A percentile compares a stretch with the other conserved stretches of the same genome.
Evolutionary conservation across 495 filamentous ascomycete species (phyloP).

Genomic region (Lentithecium fluviatile): DNA sequence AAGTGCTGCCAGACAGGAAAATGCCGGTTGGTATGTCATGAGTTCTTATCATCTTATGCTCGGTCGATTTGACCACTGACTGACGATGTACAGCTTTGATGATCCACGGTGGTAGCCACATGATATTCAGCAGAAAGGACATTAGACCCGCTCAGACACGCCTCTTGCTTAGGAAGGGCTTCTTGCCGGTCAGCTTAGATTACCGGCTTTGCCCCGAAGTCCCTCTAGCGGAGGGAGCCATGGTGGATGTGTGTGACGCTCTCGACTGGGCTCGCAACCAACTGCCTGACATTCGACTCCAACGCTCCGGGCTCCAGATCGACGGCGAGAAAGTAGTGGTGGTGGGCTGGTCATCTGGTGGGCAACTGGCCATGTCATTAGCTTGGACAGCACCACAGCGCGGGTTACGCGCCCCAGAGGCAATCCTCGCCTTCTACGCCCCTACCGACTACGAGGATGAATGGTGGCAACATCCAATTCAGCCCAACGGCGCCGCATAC

Average conservation of each 20-base stretch:
- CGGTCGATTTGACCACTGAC: not conserved
- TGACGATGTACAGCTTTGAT: conserved; percentile 48
- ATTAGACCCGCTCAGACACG: conserved; percentile 47
- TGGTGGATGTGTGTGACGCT: conserved; percentile 52
- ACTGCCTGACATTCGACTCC: conserved; percentile 43
- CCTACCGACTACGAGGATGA: conserved; percentile 40
- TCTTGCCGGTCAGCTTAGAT: conserved; percentile 56
- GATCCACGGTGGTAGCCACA: conserved; percentile 58
- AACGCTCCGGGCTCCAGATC: conserved; percentile 37
- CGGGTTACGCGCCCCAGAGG: conserved; percentile 48
- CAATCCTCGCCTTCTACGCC: conserved; percentile 55
- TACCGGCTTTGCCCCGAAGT: conserved; percentile 58
- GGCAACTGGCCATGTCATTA: conserved; percentile 52
- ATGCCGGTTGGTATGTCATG: conserved; percentile 8
- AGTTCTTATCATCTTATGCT: too few relatives aligned
- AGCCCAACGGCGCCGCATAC: too few relatives aligned
- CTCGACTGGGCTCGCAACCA: conserved; percentile 47
- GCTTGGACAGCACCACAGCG: conserved; percentile 42
- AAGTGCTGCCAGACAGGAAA: too few relatives aligned
- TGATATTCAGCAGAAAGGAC: conserved; percentile 50
- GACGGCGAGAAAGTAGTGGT: conserved; percentile 48
- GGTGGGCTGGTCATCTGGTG: conserved; percentile 60
- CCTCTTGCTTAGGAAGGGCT: conserved; percentile 44
- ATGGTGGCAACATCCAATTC: not conserved
- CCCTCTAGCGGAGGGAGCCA: conserved; percentile 50